phyloP scores from a whole-genome alignment of 805 yeast species.

The Tetrapisispora pingtungensis region DNA sequence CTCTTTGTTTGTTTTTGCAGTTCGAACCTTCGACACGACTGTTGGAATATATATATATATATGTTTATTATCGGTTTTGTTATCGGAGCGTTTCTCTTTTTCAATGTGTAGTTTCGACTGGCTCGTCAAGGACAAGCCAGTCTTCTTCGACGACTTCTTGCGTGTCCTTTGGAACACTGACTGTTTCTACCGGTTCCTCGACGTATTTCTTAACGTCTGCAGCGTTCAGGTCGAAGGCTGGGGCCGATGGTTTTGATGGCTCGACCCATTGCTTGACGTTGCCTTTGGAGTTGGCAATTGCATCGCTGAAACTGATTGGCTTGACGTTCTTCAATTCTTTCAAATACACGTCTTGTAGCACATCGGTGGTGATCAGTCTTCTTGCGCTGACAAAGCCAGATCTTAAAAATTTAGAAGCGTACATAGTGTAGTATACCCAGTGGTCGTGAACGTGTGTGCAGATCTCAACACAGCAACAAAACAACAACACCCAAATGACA shows the following conservation, averaged over 20 bases:
- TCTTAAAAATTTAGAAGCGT: neutral
- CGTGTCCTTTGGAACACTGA: slow-evolving; percentile 27
- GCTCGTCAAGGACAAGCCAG: slow-evolving; percentile 69
- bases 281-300: slow-evolving; percentile 61
- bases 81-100: too few relatives aligned
- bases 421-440: too few relatives aligned
- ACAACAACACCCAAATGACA: too few relatives aligned
- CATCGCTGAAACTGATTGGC: slow-evolving; percentile 50
- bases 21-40: too few relatives aligned
- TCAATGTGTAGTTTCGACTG: slow-evolving; percentile 1
- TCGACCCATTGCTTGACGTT: slow-evolving; percentile 74
- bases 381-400: neutral
- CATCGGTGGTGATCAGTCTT: slow-evolving; percentile 35
- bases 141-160: slow-evolving; percentile 38
- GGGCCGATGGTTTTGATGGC: slow-evolving; percentile 71
- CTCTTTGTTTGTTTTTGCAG: too few relatives aligned
- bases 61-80: neutral
- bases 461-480: too few relatives aligned
- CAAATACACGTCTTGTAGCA: slow-evolving; percentile 76
- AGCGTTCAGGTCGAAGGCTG: slow-evolving; percentile 61
- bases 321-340: slow-evolving; percentile 82
- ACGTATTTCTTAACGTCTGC: slow-evolving; percentile 60
- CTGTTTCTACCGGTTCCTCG: slow-evolving; percentile 62
- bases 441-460: too few relatives aligned
- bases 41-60: too few relatives aligned